These are phyloP conservation scores for Alternaria sp. DNA, from an alignment of 2,329 filamentous ascomycete genomes.

Conservation along the genomic window DNA sequence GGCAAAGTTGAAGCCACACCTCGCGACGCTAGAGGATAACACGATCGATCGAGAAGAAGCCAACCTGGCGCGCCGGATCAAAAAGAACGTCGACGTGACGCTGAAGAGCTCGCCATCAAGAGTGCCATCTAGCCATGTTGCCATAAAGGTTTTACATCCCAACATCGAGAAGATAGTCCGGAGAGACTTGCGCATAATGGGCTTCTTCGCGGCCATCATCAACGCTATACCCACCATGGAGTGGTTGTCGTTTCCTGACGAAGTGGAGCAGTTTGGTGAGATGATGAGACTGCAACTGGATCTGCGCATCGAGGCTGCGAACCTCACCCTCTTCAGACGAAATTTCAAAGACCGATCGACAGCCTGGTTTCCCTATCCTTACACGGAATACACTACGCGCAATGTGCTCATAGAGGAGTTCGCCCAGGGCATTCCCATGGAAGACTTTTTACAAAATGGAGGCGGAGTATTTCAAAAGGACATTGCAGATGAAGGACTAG, in stretches of 20 bases:
- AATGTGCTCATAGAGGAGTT: constrained; percentile 95
- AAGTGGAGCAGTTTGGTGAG: constrained; percentile 91
- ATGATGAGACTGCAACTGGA: constrained; percentile 99
- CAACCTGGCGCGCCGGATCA: constrained; percentile 73
- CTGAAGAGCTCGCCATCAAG: constrained; percentile 86
- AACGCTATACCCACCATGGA: constrained; percentile 93
- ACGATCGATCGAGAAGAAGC: constrained; percentile 62
- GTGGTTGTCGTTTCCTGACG: constrained; percentile 95
- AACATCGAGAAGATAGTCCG: constrained; percentile 87
- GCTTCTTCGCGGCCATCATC: constrained; percentile 82
- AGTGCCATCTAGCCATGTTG: constrained; percentile 90
- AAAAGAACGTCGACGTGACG: constrained; percentile 82
- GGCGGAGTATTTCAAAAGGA: constrained; percentile 93
- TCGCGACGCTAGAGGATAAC: constrained; percentile 70
- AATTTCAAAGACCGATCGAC: constrained; percentile 90
- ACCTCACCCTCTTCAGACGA: constrained; percentile 84
- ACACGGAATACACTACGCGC: constrained; percentile 89
- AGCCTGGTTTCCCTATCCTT: constrained; percentile 96
- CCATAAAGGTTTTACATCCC: constrained; percentile 94
- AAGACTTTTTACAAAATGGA: constrained; percentile 88
- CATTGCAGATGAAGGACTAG: constrained; percentile 92
- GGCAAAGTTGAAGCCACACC: constrained; percentile 83
- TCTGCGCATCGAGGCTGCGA: constrained; percentile 91
- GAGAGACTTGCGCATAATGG: constrained; percentile 94
- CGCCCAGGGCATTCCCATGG: constrained; percentile 89